Base-by-base conservation (phyloP, 352 stramenopile species). In the Pythium sukuiense region DNA sequence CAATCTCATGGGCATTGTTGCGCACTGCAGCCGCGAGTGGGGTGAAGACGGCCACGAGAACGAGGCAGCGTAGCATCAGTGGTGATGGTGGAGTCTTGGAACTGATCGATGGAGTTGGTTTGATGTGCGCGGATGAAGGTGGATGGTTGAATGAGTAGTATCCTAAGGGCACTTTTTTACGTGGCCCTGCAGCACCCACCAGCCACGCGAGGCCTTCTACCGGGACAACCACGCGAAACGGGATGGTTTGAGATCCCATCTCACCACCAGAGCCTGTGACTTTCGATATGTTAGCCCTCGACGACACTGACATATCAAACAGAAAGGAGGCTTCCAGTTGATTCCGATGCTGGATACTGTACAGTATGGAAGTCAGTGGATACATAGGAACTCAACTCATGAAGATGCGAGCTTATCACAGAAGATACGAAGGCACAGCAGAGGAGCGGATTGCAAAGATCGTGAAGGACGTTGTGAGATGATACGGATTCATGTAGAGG, bases 1-100 rank as follows among this genome's bases (percentile, higher is more conserved):
- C 33, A 27, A 56, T 48, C n/a, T 52, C 45, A 7, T 52, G 45
- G 6, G 45, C 45, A n/a, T 52, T 14, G 45, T 52, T 52, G 45
- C 45, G 45, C 1, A 1, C 29, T 7, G 45, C 45, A 29, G 45
- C n/a, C 45, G 8, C 45, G 6, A 52, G 45, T 29, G 45, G n/a
- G n/a, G 45, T 0, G 6, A 52, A 14, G 18, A n/a, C 45, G 6
- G 45, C 45, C 6, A 27, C n/a, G 1, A 52, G 45, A 20, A 13
- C 45, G 45, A 52, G 45, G 18, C 45, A 27, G 29, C 45, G 45
- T 6, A 52, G 45, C 45, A 52, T 52, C 45, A 29, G n/a, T 20
- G 45, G n/a, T 20, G n/a, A 6, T 20, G 45, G n/a, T 20, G n/a
- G 45, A 29, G 18, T 29, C n/a, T 13, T 52, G 39, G 39, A 16